These are phyloP conservation scores for slime mould (Dictyostelium discoideum) DNA, from an alignment of 78 protist genomes.

Conservation along the genomic window DNA sequence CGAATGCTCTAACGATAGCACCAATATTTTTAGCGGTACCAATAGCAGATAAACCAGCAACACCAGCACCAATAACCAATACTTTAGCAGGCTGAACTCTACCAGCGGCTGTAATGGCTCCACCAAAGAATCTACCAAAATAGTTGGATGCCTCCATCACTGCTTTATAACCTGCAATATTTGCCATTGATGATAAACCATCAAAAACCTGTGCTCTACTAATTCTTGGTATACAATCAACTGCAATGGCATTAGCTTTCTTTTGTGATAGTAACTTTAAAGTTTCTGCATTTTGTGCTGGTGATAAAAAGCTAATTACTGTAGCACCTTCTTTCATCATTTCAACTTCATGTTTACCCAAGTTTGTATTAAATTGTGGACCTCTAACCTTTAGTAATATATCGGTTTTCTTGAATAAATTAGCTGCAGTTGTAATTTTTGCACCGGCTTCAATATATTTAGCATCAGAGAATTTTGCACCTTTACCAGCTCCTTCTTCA, in stretches of 20 bases:
- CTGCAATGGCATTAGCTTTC: slow-evolving; percentile 89
- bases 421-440: slow-evolving; percentile 44
- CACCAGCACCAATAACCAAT: slow-evolving; percentile 98
- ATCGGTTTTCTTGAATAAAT: slow-evolving; percentile 50
- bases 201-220: slow-evolving; percentile 96
- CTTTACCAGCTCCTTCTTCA: slow-evolving; percentile 84
- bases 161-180: slow-evolving; percentile 98
- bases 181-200: slow-evolving; percentile 96
- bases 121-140: slow-evolving; percentile 94
- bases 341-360: slow-evolving; percentile 77
- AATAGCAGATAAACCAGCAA: slow-evolving; percentile 99
- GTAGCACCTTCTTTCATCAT: slow-evolving; percentile 68
- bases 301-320: slow-evolving; percentile 78
- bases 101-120: slow-evolving; percentile 99
- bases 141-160: slow-evolving; percentile 94
- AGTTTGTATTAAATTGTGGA: slow-evolving; percentile 1
- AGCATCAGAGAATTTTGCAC: slow-evolving; percentile 71
- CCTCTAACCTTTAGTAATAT: slow-evolving; percentile 86
- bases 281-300: slow-evolving; percentile 58
- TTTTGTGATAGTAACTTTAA: slow-evolving; percentile 13
- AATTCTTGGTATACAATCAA: slow-evolving; percentile 96
- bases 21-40: slow-evolving; percentile 95
- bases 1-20: slow-evolving; percentile 98
- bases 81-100: slow-evolving; percentile 96
- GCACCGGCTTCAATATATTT: slow-evolving; percentile 76